Evolutionary conservation across 129 eudicot species (phyloP).

Genomic region (Centrapalus pauciflorus): DNA sequence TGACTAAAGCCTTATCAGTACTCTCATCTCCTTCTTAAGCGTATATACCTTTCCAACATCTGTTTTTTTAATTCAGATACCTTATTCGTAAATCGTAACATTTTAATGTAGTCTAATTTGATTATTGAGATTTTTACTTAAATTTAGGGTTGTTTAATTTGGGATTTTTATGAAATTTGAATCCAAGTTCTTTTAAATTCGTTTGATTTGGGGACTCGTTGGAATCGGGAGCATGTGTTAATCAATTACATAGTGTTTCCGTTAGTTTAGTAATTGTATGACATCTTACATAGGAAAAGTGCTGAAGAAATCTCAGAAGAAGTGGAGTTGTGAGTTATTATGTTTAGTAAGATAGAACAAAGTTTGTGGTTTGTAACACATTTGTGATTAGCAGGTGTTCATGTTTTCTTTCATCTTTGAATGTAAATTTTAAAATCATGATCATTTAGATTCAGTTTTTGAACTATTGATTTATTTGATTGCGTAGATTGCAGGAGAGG

Average conservation of each 20-base stretch:
- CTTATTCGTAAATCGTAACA: not conserved
- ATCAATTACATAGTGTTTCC: not conserved
- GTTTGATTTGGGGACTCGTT: not conserved
- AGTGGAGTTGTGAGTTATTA: too few species aligned
- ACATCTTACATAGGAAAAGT: not conserved
- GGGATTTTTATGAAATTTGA: constrained; percentile 3
- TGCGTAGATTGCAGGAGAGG: constrained; percentile 10
- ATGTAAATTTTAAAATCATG: not conserved
- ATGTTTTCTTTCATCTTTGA: not conserved
- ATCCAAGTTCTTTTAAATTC: not conserved
- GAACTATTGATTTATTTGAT: not conserved
- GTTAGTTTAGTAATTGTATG: not conserved
- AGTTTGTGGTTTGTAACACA: not conserved
- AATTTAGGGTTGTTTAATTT: not conserved
- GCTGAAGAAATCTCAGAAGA: not conserved
- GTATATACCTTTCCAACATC: not conserved
- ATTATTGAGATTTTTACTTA: not conserved
- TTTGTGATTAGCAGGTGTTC: not conserved
- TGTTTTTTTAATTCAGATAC: not conserved
- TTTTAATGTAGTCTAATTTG: not conserved
- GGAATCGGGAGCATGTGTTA: not conserved
- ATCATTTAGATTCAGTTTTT: not conserved
- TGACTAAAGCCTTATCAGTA: not conserved
- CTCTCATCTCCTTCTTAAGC: not conserved
- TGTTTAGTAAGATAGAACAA: not conserved